Percentiles rank a stretch among this genome's conserved stretches.
Evolutionary conservation across 1,284 basidiomycete genomes (phyloP).

Genomic region (Cyathus olla): DNA sequence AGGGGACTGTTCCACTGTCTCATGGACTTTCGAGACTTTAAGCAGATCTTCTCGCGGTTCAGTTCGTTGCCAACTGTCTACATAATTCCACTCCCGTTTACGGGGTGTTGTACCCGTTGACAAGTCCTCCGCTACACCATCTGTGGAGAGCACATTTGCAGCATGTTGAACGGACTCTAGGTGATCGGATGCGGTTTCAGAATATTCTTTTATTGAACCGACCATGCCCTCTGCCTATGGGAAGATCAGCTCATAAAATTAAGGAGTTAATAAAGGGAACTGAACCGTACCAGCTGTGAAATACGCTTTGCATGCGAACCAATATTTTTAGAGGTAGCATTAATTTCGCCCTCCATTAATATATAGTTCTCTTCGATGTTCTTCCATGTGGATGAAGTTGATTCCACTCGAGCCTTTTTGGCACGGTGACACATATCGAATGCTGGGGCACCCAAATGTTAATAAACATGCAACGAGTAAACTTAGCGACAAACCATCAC

Average conservation of each 20-base stretch:
- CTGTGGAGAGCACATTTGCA: conserved; percentile 61
- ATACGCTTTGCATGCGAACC: conserved; percentile 58
- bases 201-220: conserved; percentile 52
- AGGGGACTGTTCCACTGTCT: not conserved
- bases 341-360: conserved; percentile 58
- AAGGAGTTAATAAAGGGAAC: no score
- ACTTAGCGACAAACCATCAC: conserved; percentile 52
- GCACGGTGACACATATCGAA: conserved; percentile 70
- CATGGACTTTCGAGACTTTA: conserved; percentile 56
- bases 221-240: conserved; percentile 52
- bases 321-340: conserved; percentile 61
- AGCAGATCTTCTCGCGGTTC: conserved; percentile 68
- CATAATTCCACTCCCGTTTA: conserved; percentile 76
- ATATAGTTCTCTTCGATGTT: conserved; percentile 65
- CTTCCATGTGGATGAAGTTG: conserved; percentile 57
- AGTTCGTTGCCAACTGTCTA: conserved; percentile 78
- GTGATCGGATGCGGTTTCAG: conserved; percentile 49
- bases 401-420: conserved; percentile 76
- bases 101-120: conserved; percentile 79
- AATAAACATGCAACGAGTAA: conserved; percentile 5
- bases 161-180: conserved; percentile 61
- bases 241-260: not conserved
- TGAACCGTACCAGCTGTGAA: not conserved
- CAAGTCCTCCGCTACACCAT: conserved; percentile 71
- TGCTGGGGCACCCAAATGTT: conserved; percentile 45